Percentiles rank a stretch among this genome's conserved stretches.
phyloP scores from a whole-genome alignment of 352 stramenopile genomes.

The Elongisporangium senticosum region DNA sequence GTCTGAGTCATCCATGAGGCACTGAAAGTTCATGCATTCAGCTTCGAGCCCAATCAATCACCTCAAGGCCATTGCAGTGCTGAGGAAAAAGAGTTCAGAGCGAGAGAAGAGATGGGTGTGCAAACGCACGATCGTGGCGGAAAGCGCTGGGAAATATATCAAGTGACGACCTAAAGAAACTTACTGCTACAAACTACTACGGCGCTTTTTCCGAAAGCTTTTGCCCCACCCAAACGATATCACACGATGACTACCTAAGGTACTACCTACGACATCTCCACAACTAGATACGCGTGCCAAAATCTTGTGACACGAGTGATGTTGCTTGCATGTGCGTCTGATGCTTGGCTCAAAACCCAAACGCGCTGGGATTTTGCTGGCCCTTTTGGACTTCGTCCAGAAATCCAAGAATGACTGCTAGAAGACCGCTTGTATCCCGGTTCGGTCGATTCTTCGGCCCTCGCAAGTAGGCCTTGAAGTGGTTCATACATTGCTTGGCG shows the following conservation, averaged over 20 bases:
- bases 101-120: not conserved
- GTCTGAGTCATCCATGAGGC: not conserved
- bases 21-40: not conserved
- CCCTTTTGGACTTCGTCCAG: constrained; percentile 62
- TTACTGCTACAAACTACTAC: not conserved
- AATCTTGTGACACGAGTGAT: not conserved
- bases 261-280: not conserved
- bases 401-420: constrained; percentile 69
- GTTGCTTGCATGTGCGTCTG: not conserved
- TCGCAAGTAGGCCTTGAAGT: constrained; percentile 79
- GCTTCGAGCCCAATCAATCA: no score
- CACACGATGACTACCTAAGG: not conserved
- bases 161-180: not conserved
- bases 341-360: constrained; percentile 58
- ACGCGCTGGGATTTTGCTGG: constrained; percentile 53
- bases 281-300: not conserved
- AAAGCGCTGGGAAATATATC: not conserved
- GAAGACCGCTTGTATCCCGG: constrained; percentile 59
- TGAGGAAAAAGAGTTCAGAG: not conserved
- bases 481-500: constrained; percentile 80
- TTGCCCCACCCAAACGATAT: not conserved
- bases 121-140: not conserved
- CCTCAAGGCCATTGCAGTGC: no score
- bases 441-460: constrained; percentile 83
- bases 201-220: not conserved